phyloP scores from a whole-genome alignment of 2,329 filamentous ascomycete genomes.

The Orbilia oligospora region DNA sequence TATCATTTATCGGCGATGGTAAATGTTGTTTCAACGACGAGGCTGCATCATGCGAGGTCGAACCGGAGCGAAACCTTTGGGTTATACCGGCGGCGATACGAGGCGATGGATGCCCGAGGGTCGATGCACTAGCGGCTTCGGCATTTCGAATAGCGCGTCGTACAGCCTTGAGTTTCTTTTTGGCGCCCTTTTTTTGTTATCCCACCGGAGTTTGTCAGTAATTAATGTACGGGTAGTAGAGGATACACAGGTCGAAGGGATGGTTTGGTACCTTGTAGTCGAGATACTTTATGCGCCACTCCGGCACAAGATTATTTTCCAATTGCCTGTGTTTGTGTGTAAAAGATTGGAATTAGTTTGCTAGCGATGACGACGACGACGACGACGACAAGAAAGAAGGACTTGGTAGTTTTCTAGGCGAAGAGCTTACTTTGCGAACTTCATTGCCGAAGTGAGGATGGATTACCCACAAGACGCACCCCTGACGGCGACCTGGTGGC shows the following conservation, averaged over 20 bases:
- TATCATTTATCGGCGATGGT: slow-evolving; percentile 31
- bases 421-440: slow-evolving; percentile 74
- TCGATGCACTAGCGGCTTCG: slow-evolving; percentile 71
- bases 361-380: neutral
- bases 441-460: slow-evolving; percentile 68
- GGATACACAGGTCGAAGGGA: neutral
- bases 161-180: slow-evolving; percentile 92
- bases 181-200: slow-evolving; percentile 73
- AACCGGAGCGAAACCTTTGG: slow-evolving; percentile 39
- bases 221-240: slow-evolving; percentile 44
- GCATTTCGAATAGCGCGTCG: slow-evolving; percentile 77
- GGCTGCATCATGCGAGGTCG: slow-evolving; percentile 26
- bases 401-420: neutral
- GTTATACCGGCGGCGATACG: slow-evolving; percentile 39
- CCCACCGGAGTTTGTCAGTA: slow-evolving; percentile 39
- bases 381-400: neutral
- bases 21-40: slow-evolving; percentile 49
- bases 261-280: slow-evolving; percentile 81
- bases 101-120: slow-evolving; percentile 46
- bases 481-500: slow-evolving; percentile 12
- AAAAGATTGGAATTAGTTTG: neutral
- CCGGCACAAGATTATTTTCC: slow-evolving; percentile 88
- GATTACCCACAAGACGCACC: slow-evolving; percentile 18
- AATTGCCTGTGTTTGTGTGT: slow-evolving; percentile 78
- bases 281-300: slow-evolving; percentile 95